These are phyloP conservation scores for Rhododendron griersonianum DNA, from an alignment of 148 eudicot genomes.

Conservation along the genomic window DNA sequence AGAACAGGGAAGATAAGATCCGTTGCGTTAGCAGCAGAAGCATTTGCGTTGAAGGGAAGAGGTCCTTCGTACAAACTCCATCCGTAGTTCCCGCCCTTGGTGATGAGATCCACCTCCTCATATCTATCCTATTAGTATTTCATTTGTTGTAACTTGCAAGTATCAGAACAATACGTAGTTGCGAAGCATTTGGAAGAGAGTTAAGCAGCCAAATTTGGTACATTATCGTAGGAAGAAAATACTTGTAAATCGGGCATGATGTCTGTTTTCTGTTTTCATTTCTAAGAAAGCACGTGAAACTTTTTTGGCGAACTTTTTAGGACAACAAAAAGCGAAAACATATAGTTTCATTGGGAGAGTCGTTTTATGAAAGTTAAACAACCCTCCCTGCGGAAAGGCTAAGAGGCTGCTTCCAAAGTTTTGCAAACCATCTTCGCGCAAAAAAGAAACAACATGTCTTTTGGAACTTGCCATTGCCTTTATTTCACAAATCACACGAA, in stretches of 20 bases:
- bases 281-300: not conserved
- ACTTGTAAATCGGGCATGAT: no score
- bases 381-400: not conserved
- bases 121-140: conserved; percentile 50
- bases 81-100: conserved; percentile 94
- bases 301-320: not conserved
- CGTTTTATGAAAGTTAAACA: not conserved
- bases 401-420: not conserved
- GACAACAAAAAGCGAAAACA: not conserved
- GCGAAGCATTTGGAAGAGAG: not conserved
- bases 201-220: not conserved
- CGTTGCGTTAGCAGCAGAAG: conserved; percentile 21
- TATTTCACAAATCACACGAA: not conserved
- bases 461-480: not conserved
- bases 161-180: not conserved
- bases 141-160: not conserved
- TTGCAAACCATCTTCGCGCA: not conserved
- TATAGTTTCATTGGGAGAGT: not conserved
- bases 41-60: conserved; percentile 24
- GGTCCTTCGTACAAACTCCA: conserved; percentile 85
- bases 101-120: conserved; percentile 80
- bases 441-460: not conserved
- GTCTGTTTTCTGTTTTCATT: not conserved
- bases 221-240: not conserved
- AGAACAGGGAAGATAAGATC: conserved; percentile 63